Base-by-base conservation (phyloP, 306 rosid genomes). In the Acacia melanoxylon region DNA sequence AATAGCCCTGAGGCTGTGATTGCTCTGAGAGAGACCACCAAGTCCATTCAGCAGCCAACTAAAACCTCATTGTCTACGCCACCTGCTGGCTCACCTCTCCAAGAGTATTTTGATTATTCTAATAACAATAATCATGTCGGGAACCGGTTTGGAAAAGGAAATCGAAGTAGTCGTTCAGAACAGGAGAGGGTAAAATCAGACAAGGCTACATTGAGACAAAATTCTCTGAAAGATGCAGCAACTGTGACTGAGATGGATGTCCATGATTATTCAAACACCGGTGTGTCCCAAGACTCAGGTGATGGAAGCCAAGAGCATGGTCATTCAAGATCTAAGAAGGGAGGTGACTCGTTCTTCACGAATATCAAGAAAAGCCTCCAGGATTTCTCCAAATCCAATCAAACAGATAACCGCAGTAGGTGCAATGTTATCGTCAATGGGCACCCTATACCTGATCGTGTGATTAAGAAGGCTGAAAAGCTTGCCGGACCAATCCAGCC, bases 211-310 rank as follows among this genome's bases (percentile, higher is more conserved):
- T 83, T 92, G 0, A 85, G 97, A 66, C 92, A 96, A 61, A 93
- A 90, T 79, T 96, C 99, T 69, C 78, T 96, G 71, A 90, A 93
- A 83, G 97, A 96, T 68, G 86, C 90, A 80, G 86, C 93, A 46
- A 86, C 87, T 54, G 98, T 94, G 68, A 91, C 94, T 6, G 99
- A 93, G 86, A 91, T 96, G 98, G 99, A 93, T 37, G 93, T 93
- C 85, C 87, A 83, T 81, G 99, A 93, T 76, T 93, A 91, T 89
- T 88, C 96, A 22, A 90, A 93, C 80, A 83, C 88, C 0, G 90
- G 85, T 54, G 85, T 86, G 76, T 86, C 94, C 42, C 98, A 92
- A 78, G 99, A 93, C 79, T 87, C 91, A 12, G 89, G 90, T 54
- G 97, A 93, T 85, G 83, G 78, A 54, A 88, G 87, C 88, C 86